phyloP scores from a whole-genome alignment of 2,329 filamentous ascomycete genomes.

The Claviceps arundinis region DNA sequence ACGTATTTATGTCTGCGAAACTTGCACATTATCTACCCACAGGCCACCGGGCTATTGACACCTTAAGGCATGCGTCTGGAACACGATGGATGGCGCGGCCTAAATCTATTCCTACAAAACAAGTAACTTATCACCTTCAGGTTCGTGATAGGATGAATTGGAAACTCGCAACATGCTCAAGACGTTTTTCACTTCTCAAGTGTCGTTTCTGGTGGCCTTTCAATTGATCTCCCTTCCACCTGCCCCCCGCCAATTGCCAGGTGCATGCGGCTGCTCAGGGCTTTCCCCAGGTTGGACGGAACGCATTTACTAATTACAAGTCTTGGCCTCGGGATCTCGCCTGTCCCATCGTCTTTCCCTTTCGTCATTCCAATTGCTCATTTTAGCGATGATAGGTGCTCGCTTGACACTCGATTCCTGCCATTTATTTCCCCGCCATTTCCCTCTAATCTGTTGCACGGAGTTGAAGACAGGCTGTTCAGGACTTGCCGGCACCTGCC shows the following conservation, averaged over 20 bases:
- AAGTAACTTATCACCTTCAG: neutral
- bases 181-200: neutral
- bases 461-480: conserved; percentile 6
- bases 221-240: conserved; percentile 1
- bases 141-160: neutral
- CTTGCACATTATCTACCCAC: neutral
- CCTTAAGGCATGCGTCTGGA: neutral
- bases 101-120: neutral
- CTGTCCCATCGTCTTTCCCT: conserved; percentile 5
- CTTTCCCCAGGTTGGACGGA: neutral
- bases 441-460: conserved; percentile 8
- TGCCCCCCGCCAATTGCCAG: conserved; percentile 1
- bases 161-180: neutral
- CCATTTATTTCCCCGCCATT: conserved; percentile 12
- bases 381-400: conserved; percentile 1
- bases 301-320: neutral
- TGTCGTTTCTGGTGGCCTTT: neutral
- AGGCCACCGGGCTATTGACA: neutral
- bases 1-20: neutral
- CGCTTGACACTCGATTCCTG: conserved; percentile 11
- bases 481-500: conserved; percentile 16
- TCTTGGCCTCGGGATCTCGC: conserved; percentile 2
- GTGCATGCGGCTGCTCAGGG: conserved; percentile 5
- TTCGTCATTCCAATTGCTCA: neutral
- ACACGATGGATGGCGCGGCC: neutral